Conservation (phyloP, 169 alveolate genomes). For the Plasmodium adleri region DNA sequence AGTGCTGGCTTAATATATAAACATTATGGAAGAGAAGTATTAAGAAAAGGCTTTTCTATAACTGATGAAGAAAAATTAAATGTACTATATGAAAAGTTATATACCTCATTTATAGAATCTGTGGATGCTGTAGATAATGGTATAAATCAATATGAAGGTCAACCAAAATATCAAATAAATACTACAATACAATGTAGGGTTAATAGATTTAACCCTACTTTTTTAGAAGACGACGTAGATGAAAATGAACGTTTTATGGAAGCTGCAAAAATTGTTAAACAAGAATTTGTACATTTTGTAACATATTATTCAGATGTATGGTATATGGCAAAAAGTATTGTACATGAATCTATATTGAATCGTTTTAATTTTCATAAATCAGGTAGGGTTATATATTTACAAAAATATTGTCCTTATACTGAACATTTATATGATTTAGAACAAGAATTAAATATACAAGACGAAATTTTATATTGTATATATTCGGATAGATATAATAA, state of each 20-base stretch:
- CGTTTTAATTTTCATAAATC: constrained; percentile 83
- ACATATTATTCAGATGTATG: constrained; percentile 76
- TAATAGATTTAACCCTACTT: constrained; percentile 90
- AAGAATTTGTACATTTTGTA: constrained; percentile 80
- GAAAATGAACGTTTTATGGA: constrained; percentile 83
- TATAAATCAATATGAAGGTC: constrained; percentile 84
- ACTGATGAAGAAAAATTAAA: constrained; percentile 82
- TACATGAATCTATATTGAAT: constrained; percentile 76
- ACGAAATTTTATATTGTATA: constrained; percentile 76
- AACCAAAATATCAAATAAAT: constrained; percentile 82
- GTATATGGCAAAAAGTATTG: constrained; percentile 77
- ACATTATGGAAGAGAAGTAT: constrained; percentile 89
- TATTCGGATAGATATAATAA: constrained; percentile 62
- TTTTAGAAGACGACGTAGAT: constrained; percentile 86
- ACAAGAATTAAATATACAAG: constrained; percentile 76
- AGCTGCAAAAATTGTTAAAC: constrained; percentile 86
- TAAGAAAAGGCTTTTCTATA: constrained; percentile 80
- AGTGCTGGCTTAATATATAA: constrained; percentile 94
- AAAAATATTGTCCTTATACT: constrained; percentile 83
- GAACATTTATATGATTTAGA: constrained; percentile 80
- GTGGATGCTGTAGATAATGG: constrained; percentile 95
- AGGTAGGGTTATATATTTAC: constrained; percentile 82
- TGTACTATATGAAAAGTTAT: constrained; percentile 82
- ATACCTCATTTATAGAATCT: constrained; percentile 87
- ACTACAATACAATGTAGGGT: constrained; percentile 87